Evolutionary conservation across 345 rosid genomes (phyloP).

Genomic region (Moricandia arvensis): DNA sequence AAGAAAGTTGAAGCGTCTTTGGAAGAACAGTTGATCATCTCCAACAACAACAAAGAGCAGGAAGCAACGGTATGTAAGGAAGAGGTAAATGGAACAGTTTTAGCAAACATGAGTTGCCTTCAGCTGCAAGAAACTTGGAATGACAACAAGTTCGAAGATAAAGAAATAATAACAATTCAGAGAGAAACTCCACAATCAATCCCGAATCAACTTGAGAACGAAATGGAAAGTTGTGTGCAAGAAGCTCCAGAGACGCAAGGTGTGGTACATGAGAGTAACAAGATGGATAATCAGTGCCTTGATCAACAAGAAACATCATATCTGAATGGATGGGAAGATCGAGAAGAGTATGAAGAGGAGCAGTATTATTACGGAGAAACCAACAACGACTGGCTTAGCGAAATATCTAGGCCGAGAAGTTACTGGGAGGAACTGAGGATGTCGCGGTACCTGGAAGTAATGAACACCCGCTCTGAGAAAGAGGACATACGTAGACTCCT

Average conservation of each 20-base stretch:
- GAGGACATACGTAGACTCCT: neutral
- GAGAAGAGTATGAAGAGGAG: neutral
- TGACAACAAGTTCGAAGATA: neutral
- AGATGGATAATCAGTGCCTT: neutral
- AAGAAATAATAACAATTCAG: neutral
- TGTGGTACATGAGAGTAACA: neutral
- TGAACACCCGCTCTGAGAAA: neutral
- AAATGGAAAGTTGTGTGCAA: neutral
- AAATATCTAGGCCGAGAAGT: neutral
- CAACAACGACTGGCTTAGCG: neutral
- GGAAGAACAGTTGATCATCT: too few species aligned
- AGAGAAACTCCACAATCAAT: neutral
- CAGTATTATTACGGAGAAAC: neutral
- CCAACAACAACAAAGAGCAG: too few species aligned
- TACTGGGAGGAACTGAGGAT: neutral
- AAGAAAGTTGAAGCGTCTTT: neutral
- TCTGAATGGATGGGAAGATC: slow-evolving; percentile 2
- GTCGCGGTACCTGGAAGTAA: neutral
- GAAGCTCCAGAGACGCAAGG: neutral
- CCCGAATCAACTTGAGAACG: neutral
- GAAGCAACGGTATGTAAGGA: neutral
- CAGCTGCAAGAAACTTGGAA: neutral
- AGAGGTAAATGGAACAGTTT: neutral
- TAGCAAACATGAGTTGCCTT: neutral
- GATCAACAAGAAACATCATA: neutral